A percentile compares a stretch with the other conserved stretches of the same genome.
These are phyloP conservation scores for barrel medic (Medicago truncatula) DNA, from an alignment of 306 rosid genomes.

Conservation along the genomic window DNA sequence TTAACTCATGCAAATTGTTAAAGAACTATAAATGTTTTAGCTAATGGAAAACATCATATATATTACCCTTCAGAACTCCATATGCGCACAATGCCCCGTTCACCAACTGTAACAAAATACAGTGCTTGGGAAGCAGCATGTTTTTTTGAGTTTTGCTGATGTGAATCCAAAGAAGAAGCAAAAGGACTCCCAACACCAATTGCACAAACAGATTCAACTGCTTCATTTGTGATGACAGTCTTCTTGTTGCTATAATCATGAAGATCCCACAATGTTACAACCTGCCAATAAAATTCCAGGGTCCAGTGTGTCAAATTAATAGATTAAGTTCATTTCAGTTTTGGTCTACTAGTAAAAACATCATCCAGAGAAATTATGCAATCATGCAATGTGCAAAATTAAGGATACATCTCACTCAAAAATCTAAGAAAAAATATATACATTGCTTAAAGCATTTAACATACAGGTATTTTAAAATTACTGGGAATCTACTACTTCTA, in stretches of 20 bases:
- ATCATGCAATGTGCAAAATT: neutral
- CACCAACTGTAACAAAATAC: slow-evolving; percentile 86
- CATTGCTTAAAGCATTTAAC: slow-evolving; percentile 5
- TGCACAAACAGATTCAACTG: slow-evolving; percentile 84
- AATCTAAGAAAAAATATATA: neutral
- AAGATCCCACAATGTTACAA: slow-evolving; percentile 92
- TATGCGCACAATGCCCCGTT: slow-evolving; percentile 79
- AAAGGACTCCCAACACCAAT: slow-evolving; percentile 59
- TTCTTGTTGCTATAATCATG: slow-evolving; percentile 74
- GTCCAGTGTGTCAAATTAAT: slow-evolving; percentile 42
- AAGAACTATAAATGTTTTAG: slow-evolving; percentile 27
- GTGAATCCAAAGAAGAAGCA: slow-evolving; percentile 58
- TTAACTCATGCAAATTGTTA: slow-evolving; percentile 15
- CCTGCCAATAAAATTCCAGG: slow-evolving; percentile 57
- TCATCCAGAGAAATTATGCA: slow-evolving; percentile 14
- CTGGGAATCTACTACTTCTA: slow-evolving; percentile 4
- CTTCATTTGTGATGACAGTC: slow-evolving; percentile 86
- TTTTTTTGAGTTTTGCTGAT: slow-evolving; percentile 51
- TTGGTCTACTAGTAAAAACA: neutral
- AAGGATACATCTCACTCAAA: slow-evolving; percentile 10
- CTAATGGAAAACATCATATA: slow-evolving; percentile 7
- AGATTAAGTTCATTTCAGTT: slow-evolving; percentile 1
- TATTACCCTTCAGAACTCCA: slow-evolving; percentile 94
- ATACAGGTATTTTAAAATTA: neutral
- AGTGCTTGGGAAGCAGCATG: slow-evolving; percentile 46